Base-by-base conservation (phyloP, 2,329 filamentous ascomycete species). In the Alternaria consortialis region DNA sequence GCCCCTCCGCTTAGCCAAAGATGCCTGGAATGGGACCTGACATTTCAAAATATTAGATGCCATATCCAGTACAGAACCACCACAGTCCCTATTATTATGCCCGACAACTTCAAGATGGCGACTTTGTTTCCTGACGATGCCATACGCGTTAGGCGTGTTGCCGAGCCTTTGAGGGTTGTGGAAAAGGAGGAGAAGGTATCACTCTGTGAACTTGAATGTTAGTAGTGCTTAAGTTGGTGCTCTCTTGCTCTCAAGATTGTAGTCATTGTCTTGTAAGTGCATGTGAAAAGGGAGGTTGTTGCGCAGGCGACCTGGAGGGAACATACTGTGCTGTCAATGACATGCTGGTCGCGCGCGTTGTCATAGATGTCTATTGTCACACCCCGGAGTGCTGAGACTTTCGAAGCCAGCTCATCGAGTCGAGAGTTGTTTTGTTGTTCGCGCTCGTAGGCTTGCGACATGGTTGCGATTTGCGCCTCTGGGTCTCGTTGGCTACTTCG, bases 291-390 rank as follows among this genome's bases (percentile, higher is more conserved):
- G 20, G 20, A 20, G 20, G 20, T 20, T 20, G 20, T 20, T 20
- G 20, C 20, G 20, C 20, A 20, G 20, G 20, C 20, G 20, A 20
- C 20, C 20, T 20, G 20, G 20, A 20, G 20, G 20, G 23, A 67
- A 81, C 88, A 60, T 85, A 96, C 92, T 39, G 92, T 94, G 74
- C 88, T 89, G 80, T 99, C 93, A n/a, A 99, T 91, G 65, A 97
- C 87, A 68, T 91, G 88, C 73, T 98, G 94, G 71, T 92, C 88
- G 60, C 93, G 88, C 51, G 95, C 95, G 78, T 95, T 93, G 82
- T 98, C 94, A 85, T 98, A 97, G 75, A 99, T 99, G 83, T 99
- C 93, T 67, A 98, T 88, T 42, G 95, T 99, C 52, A 99, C 93
- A 79, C 91, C 92, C 75, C 94, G 93, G 65, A 99, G 87, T 53